Base-by-base conservation (phyloP, 1,139 yeast genomes). In the Diutina mesorugosa region DNA sequence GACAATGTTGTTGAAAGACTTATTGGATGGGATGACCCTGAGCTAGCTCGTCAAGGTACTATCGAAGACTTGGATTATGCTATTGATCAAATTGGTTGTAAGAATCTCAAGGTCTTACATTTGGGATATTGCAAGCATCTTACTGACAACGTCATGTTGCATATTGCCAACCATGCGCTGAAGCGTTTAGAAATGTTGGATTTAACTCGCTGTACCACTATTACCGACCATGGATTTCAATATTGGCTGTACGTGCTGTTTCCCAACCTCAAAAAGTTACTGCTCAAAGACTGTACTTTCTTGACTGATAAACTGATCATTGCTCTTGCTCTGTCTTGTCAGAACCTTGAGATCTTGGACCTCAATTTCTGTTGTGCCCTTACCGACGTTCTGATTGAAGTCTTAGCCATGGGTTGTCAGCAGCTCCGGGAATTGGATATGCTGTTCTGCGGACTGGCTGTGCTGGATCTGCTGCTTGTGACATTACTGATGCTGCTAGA, bases 391-490 rank as follows among this genome's bases (percentile, higher is more conserved):
- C 77, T 91, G 4, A 73, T 87, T 26, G 89, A 85, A 60, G 82
- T 84, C 1, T 68, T 87, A 38, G 77, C 87, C 58, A 69, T 83
- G 30, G 87, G 89, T 9, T 84, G 90, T 63, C 85, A 81, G 54
- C 69, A 74, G 29, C 68, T 87, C 57, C 67, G 73, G 56, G 69
- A 71, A 45, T 70, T 87, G 57, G 84, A 85, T 61, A 67, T 86
- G 56, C 83, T 89, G 12, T 87, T 85, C 64, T 87, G 93, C 69
- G 93, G 93, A 1, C 80, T 87, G 55, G 91, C 93, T 0, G 90
- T 87, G 4, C 83, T 89, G 64, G 93, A 87, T 64, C 77, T 84
- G 28, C 82, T 89, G 0, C 67, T 86, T 54, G 75, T 81, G 38
- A 79, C 85, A 1, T 74, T 87, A n/a, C 82, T 88, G 1, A 68